Percentiles rank a stretch among this genome's conserved stretches.
Conservation (phyloP, 2,329 filamentous ascomycete genomes). For the Thelonectria olida region DNA sequence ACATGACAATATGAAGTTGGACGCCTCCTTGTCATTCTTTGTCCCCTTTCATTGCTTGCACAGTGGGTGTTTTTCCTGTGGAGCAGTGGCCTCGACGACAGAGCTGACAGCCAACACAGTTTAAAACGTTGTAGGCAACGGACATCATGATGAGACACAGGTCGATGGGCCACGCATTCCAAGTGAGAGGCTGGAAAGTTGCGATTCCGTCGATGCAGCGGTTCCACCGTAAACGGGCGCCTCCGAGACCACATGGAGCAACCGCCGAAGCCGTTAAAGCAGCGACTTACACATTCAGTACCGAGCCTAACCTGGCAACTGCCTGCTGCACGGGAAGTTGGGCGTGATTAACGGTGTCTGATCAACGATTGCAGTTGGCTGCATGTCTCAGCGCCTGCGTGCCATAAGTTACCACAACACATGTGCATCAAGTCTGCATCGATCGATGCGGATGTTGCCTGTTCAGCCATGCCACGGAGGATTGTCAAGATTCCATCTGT, state of each 20-base stretch:
- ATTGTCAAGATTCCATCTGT: background rate
- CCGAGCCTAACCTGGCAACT: background rate
- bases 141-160: background rate
- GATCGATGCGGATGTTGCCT: slow-evolving; percentile 12
- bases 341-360: background rate
- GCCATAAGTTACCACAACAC: too few species aligned
- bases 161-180: slow-evolving; percentile 11
- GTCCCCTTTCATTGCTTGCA: too few species aligned
- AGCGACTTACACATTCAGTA: too few species aligned
- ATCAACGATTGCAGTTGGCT: background rate
- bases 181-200: too few species aligned
- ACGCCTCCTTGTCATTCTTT: too few species aligned
- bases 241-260: slow-evolving; percentile 12
- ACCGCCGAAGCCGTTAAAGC: slow-evolving; percentile 11
- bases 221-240: slow-evolving; percentile 14
- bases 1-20: too few species aligned
- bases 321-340: background rate
- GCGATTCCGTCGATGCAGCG: slow-evolving; percentile 7
- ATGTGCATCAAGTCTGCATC: slow-evolving; percentile 2
- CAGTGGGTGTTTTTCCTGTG: background rate
- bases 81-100: background rate
- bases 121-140: too few species aligned
- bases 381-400: background rate
- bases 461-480: slow-evolving; percentile 4
- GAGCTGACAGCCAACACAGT: too few species aligned